These are phyloP conservation scores for Camelina hispida DNA, from an alignment of 345 rosid genomes.

Conservation along the genomic window DNA sequence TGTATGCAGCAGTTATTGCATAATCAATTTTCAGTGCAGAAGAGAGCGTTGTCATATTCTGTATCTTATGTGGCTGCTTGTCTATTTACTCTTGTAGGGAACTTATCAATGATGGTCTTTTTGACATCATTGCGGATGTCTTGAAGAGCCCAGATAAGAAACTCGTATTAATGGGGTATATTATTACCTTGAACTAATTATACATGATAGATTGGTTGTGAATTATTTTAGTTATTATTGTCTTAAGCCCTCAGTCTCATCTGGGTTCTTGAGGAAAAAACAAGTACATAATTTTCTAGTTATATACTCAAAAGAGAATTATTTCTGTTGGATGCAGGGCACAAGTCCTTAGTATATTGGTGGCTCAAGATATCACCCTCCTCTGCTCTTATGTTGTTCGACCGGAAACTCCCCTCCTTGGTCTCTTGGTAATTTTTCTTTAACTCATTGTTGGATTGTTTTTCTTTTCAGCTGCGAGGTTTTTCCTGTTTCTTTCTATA, in stretches of 20 bases:
- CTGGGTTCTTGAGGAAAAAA: conserved; percentile 4
- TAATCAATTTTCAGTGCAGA: conserved; percentile 11
- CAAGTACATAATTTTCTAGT: conserved; percentile 1
- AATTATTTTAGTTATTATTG: conserved; percentile 2
- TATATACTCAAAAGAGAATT: conserved; percentile 27
- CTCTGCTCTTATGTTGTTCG: conserved; percentile 73
- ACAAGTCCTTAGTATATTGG: conserved; percentile 79
- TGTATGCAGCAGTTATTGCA: conserved; percentile 19
- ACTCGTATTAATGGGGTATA: conserved; percentile 83
- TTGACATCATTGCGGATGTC: conserved; percentile 72
- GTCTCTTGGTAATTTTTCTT: conserved; percentile 67
- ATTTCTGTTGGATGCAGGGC: conserved; percentile 82
- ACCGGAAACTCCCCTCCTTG: conserved; percentile 66
- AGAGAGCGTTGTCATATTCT: conserved; percentile 12
- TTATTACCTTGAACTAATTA: conserved; percentile 22
- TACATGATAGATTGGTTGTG: conserved; percentile 14
- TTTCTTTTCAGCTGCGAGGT: conserved; percentile 22
- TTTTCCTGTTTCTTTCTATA: conserved; percentile 5
- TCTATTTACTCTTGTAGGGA: conserved; percentile 57
- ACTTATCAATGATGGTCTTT: conserved; percentile 74
- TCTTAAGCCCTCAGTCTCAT: conserved; percentile 9
- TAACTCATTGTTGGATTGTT: not conserved
- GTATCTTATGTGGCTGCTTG: conserved; percentile 20
- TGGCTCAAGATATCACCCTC: conserved; percentile 75
- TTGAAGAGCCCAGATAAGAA: conserved; percentile 78